These are phyloP conservation scores for Mycena rebaudengoi DNA, from an alignment of 768 basidiomycete species.

Conservation along the genomic window DNA sequence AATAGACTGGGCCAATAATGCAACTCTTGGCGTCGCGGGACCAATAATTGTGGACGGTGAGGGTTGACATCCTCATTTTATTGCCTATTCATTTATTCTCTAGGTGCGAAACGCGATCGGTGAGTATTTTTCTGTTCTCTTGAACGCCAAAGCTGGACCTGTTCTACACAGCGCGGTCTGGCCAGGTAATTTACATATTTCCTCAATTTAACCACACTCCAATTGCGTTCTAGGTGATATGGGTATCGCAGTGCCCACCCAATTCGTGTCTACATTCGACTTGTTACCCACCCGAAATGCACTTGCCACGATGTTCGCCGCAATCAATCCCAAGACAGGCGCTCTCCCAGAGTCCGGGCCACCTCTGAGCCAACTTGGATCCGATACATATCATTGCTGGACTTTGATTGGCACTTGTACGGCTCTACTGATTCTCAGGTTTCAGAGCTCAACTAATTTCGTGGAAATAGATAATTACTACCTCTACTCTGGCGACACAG, in stretches of 20 bases:
- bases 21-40: slow-evolving; percentile 61
- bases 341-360: slow-evolving; percentile 64
- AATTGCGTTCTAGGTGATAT: slow-evolving; percentile 53
- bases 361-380: slow-evolving; percentile 54
- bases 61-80: background rate
- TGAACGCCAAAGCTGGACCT: too few relatives aligned
- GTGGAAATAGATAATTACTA: slow-evolving; percentile 58
- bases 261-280: slow-evolving; percentile 70
- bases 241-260: slow-evolving; percentile 68
- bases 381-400: slow-evolving; percentile 68
- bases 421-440: slow-evolving; percentile 16
- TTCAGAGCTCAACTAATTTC: background rate
- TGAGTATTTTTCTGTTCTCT: slow-evolving; percentile 25
- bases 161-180: slow-evolving; percentile 64
- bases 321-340: slow-evolving; percentile 59
- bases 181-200: slow-evolving; percentile 48
- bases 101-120: slow-evolving; percentile 65
- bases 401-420: slow-evolving; percentile 64
- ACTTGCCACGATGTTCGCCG: slow-evolving; percentile 64
- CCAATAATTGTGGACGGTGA: slow-evolving; percentile 68
- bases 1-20: slow-evolving; percentile 63
- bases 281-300: slow-evolving; percentile 64
- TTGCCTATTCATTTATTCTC: background rate
- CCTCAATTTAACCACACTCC: too few relatives aligned
- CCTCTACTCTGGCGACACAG: slow-evolving; percentile 60